Conservation (phyloP, 176 grass and related monocot species). For the Hyparrhenia diplandra region DNA sequence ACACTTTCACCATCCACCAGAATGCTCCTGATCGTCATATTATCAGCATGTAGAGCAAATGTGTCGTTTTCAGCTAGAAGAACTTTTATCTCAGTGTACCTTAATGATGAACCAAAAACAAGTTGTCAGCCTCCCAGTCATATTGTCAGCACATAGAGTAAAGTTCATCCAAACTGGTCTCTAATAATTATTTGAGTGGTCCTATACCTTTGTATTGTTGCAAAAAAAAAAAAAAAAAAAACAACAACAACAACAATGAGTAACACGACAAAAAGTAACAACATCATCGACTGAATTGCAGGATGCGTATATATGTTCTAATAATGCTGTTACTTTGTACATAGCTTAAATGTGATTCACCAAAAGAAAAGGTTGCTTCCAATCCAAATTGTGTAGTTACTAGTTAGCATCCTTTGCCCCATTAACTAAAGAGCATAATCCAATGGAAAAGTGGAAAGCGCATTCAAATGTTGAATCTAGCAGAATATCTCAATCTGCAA, state of each 20-base stretch:
- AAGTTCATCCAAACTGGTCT: neutral
- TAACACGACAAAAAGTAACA: neutral
- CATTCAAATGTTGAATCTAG: neutral
- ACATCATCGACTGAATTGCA: too few relatives aligned
- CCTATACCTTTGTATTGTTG: neutral
- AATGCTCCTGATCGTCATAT: slow-evolving; percentile 71
- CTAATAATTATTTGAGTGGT: neutral
- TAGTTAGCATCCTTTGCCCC: neutral
- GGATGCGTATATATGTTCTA: too few relatives aligned
- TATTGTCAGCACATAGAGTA: neutral
- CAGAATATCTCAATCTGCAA: neutral
- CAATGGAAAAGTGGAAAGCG: neutral
- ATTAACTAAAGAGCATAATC: neutral
- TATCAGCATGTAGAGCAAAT: slow-evolving; percentile 79
- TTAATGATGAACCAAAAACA: slow-evolving; percentile 49
- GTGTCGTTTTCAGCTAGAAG: slow-evolving; percentile 60
- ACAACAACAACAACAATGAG: too few relatives aligned
- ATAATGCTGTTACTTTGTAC: neutral
- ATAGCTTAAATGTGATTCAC: neutral
- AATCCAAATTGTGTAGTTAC: neutral
- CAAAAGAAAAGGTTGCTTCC: neutral
- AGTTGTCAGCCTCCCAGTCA: slow-evolving; percentile 23
- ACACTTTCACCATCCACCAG: slow-evolving; percentile 75
- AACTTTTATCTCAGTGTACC: slow-evolving; percentile 86
- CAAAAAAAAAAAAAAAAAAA: neutral